Conservation (phyloP, 2,329 filamentous ascomycete species). For the Aphanoascus verrucosus region DNA sequence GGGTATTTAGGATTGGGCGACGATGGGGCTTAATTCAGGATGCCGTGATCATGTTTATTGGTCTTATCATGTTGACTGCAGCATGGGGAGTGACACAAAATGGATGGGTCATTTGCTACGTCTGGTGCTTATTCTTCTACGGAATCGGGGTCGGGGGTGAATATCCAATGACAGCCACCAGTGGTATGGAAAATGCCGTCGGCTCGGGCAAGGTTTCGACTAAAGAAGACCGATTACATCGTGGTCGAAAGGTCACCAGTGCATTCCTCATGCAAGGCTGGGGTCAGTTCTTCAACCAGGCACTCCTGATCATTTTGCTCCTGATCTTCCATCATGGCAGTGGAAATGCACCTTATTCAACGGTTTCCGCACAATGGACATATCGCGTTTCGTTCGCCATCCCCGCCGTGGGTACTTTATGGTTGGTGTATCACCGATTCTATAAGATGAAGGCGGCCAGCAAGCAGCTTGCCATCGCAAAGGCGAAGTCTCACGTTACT, state of each 20-base stretch:
- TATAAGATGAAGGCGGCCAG: constrained; percentile 88
- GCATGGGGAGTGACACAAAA: constrained; percentile 79
- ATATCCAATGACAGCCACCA: constrained; percentile 94
- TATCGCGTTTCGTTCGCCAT: constrained; percentile 89
- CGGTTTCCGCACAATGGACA: constrained; percentile 71
- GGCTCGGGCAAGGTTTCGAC: constrained; percentile 81
- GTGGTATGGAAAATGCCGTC: constrained; percentile 83
- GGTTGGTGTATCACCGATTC: constrained; percentile 91
- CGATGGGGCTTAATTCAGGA: constrained; percentile 95
- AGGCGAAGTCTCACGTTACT: constrained; percentile 77
- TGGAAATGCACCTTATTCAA: constrained; percentile 66
- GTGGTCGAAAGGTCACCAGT: constrained; percentile 87
- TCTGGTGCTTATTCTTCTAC: constrained; percentile 89
- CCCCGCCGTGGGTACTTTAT: constrained; percentile 78
- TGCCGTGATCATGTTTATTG: constrained; percentile 85
- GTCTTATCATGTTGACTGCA: constrained; percentile 81
- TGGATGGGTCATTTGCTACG: constrained; percentile 96
- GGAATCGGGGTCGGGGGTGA: constrained; percentile 60
- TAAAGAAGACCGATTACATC: constrained; percentile 84
- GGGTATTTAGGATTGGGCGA: constrained; percentile 61
- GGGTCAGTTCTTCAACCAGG: constrained; percentile 93
- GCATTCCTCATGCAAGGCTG: constrained; percentile 98
- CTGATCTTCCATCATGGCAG: constrained; percentile 77
- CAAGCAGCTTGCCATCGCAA: constrained; percentile 68
- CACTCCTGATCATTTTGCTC: constrained; percentile 72